Evolutionary conservation across 306 rosid species (phyloP).

Genomic region (Chamaecrista fasciculata): DNA sequence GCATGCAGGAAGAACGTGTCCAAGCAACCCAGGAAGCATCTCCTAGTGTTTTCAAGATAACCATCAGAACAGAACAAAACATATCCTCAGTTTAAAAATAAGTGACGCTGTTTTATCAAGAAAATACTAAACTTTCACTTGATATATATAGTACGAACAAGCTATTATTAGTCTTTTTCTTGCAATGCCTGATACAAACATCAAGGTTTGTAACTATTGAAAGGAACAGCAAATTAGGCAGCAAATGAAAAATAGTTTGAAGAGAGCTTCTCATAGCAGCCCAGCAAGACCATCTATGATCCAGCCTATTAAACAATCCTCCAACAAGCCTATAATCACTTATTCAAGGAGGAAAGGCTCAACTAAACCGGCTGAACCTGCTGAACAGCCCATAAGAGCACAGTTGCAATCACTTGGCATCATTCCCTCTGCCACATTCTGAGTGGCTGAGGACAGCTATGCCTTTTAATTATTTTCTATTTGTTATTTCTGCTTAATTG

Average conservation of each 20-base stretch:
- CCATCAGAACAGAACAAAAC: constrained; percentile 24
- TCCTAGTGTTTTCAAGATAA: constrained; percentile 55
- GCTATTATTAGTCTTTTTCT: not conserved
- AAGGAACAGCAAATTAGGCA: constrained; percentile 2
- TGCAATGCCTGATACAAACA: not conserved
- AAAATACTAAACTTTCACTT: constrained; percentile 19
- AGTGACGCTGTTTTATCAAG: not conserved
- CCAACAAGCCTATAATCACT: no score
- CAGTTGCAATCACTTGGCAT: no score
- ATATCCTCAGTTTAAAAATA: not conserved
- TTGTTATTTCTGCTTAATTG: no score
- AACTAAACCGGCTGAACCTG: no score
- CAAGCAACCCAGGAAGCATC: constrained; percentile 86
- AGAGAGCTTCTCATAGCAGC: no score
- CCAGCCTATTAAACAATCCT: no score
- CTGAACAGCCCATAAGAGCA: no score
- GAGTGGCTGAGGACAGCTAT: no score
- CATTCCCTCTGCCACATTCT: no score
- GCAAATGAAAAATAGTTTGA: constrained; percentile 1
- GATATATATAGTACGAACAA: not conserved
- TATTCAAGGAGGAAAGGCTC: no score
- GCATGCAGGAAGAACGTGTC: constrained; percentile 84
- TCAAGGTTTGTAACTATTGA: constrained; percentile 10
- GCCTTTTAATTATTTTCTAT: no score
- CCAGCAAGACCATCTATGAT: no score